These are phyloP conservation scores for Blastomyces emzantsi DNA, from an alignment of 2,329 filamentous ascomycete genomes.

Conservation along the genomic window DNA sequence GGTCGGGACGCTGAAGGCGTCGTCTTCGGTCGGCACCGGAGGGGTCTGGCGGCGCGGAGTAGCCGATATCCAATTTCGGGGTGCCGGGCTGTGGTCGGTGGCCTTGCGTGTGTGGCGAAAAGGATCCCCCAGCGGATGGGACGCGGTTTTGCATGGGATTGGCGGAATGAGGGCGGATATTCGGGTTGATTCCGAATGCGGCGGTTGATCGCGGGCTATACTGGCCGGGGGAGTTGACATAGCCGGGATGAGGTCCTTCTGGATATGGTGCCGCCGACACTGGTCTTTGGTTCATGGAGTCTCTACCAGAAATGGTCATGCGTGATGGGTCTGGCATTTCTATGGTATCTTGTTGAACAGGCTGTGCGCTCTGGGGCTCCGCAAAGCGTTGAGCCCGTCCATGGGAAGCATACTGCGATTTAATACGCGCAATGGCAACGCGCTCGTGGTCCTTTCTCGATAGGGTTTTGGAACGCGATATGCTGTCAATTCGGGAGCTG, in stretches of 20 bases:
- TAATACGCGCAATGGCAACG: conserved; percentile 80
- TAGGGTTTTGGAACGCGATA: conserved; percentile 71
- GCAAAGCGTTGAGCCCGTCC: conserved; percentile 23
- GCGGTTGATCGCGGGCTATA: conserved; percentile 36
- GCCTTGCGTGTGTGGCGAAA: conserved; percentile 25
- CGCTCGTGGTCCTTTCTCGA: conserved; percentile 91
- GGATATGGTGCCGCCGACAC: conserved; percentile 37
- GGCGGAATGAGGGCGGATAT: conserved; percentile 35
- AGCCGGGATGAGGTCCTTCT: conserved; percentile 26
- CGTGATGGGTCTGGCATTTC: conserved; percentile 43
- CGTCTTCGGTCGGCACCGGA: conserved; percentile 31
- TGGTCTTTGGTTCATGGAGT: conserved; percentile 18
- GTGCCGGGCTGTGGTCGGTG: conserved; percentile 26
- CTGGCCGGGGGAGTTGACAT: conserved; percentile 25
- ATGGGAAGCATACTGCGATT: conserved; percentile 64
- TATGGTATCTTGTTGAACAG: conserved; percentile 33
- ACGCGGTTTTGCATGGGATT: conserved; percentile 20
- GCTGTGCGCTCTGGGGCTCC: conserved; percentile 30
- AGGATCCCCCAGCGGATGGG: conserved; percentile 22
- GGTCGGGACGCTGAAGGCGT: conserved; percentile 34
- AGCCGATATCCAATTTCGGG: conserved; percentile 40
- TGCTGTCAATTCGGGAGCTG: conserved; percentile 67
- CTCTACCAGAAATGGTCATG: conserved; percentile 30
- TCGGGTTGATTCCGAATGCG: conserved; percentile 42
- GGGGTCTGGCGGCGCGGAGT: conserved; percentile 38